Evolutionary conservation across 768 basidiomycete genomes (phyloP).

Genomic region (Pleurotus platypus): DNA sequence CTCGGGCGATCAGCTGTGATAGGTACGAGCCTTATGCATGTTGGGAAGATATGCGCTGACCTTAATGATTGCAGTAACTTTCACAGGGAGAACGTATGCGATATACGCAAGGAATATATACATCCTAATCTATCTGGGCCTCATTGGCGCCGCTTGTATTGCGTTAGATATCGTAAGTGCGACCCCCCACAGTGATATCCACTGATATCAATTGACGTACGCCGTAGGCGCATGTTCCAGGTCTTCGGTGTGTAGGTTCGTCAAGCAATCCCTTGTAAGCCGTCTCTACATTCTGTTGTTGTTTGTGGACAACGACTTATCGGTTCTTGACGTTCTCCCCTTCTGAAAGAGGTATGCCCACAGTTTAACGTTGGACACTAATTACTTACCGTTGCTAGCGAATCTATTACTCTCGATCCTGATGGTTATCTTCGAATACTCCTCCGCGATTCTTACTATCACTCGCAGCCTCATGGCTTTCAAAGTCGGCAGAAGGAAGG

Average conservation of each 20-base stretch:
- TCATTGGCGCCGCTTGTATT: constrained; percentile 18
- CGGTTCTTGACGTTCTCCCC: neutral
- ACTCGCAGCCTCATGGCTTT: constrained; percentile 21
- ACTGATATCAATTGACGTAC: neutral
- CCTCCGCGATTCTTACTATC: constrained; percentile 20
- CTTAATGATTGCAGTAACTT: neutral
- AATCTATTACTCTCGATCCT: constrained; percentile 22
- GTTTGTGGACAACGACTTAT: neutral
- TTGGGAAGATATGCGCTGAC: neutral
- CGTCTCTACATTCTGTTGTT: neutral
- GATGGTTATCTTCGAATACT: constrained; percentile 23
- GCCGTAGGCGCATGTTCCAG: constrained; percentile 19
- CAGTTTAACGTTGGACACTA: neutral
- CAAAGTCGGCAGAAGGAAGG: constrained; percentile 13
- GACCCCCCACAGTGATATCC: neutral
- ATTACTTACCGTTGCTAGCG: constrained; percentile 9
- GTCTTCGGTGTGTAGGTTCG: constrained; percentile 19
- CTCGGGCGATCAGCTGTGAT: constrained; percentile 25
- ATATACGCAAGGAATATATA: constrained; percentile 18
- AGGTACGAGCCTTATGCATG: constrained; percentile 8
- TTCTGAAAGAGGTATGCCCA: neutral
- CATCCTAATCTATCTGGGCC: constrained; percentile 18
- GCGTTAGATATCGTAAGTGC: constrained; percentile 20
- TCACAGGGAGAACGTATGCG: constrained; percentile 19
- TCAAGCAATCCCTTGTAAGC: constrained; percentile 15